A percentile compares a stretch with the other conserved stretches of the same genome.
phyloP scores from a whole-genome alignment of 2,329 filamentous ascomycete species.

The Penicillium palitans region DNA sequence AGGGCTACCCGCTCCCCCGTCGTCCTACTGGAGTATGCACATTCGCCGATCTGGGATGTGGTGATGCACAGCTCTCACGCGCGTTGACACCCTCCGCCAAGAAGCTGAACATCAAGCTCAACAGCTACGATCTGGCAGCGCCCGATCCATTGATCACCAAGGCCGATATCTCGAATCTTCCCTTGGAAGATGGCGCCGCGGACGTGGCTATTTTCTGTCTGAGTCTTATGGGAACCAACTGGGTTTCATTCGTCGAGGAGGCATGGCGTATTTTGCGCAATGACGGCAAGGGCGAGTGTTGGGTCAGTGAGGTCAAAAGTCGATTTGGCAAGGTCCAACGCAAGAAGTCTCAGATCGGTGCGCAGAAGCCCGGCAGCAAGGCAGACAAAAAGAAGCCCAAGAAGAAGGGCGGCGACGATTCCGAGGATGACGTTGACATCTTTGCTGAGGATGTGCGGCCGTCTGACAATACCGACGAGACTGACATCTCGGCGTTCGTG shows the following conservation, averaged over 20 bases:
- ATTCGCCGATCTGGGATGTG: slow-evolving; percentile 90
- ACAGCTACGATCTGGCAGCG: slow-evolving; percentile 83
- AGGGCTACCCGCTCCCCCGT: slow-evolving; percentile 62
- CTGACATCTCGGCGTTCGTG: slow-evolving; percentile 83
- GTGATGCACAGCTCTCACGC: slow-evolving; percentile 78
- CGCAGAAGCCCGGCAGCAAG: slow-evolving; percentile 43
- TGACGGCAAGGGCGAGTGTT: slow-evolving; percentile 81
- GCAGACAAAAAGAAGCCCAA: slow-evolving; percentile 46
- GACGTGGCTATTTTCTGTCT: slow-evolving; percentile 94
- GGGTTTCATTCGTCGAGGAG: slow-evolving; percentile 94
- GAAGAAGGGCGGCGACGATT: slow-evolving; percentile 48
- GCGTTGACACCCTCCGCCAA: slow-evolving; percentile 61
- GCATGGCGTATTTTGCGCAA: slow-evolving; percentile 87
- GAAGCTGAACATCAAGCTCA: slow-evolving; percentile 70
- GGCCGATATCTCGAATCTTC: slow-evolving; percentile 84
- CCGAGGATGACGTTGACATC: slow-evolving; percentile 56
- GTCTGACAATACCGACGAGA: slow-evolving; percentile 66
- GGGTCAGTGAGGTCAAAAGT: slow-evolving; percentile 95
- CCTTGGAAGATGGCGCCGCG: slow-evolving; percentile 70
- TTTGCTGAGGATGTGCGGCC: slow-evolving; percentile 50
- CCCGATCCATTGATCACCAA: slow-evolving; percentile 75
- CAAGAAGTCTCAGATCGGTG: slow-evolving; percentile 44
- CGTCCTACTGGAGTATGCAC: slow-evolving; percentile 68
- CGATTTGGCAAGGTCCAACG: slow-evolving; percentile 68
- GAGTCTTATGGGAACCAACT: slow-evolving; percentile 98